Evolutionary conservation across 192 early-diverging fungal genomes (phyloP).

Genomic region (Piromyces sp.): DNA sequence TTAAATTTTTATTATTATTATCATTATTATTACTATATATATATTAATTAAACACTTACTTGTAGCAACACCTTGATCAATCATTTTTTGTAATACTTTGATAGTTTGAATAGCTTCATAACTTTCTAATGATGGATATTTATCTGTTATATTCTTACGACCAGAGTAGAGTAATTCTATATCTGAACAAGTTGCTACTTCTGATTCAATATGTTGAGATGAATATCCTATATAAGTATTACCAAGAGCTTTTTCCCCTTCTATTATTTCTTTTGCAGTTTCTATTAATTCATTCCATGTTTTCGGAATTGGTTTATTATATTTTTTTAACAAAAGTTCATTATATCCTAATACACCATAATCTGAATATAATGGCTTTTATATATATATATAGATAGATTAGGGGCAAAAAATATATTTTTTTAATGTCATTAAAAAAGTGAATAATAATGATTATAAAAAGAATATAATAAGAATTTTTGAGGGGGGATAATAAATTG

Average conservation of each 20-base stretch:
- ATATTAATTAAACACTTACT: neutral
- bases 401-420: no score
- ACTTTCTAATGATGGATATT: neutral
- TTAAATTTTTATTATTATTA: no score
- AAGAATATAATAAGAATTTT: no score
- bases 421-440: no score
- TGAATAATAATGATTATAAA: no score
- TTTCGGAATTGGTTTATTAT: neutral
- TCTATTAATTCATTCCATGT: neutral
- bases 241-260: neutral
- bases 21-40: no score
- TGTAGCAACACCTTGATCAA: neutral
- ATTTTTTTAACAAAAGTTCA: neutral
- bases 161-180: neutral
- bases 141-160: neutral
- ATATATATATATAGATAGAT: no score
- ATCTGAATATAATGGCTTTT: neutral
- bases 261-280: neutral
- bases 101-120: neutral
- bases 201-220: neutral
- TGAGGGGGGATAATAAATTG: no score
- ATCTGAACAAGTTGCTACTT: neutral
- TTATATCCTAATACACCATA: neutral
- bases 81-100: neutral
- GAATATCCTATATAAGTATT: neutral